These are phyloP conservation scores for Davidsoniella australis DNA, from an alignment of 2,329 filamentous ascomycete genomes.

Conservation along the genomic window DNA sequence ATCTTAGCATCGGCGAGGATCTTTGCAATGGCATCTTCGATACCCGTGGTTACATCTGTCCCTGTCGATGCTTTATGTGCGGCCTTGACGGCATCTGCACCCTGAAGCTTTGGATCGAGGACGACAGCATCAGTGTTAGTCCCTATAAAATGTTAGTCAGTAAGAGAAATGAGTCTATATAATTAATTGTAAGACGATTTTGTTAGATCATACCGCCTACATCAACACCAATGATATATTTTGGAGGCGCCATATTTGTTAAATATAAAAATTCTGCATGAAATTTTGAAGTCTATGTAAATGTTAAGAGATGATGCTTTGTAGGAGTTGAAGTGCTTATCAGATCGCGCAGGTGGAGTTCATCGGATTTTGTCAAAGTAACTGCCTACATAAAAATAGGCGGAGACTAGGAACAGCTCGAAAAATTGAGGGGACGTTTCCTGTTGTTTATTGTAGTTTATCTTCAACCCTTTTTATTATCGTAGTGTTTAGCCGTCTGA, in stretches of 20 bases:
- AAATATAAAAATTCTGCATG: too few species aligned
- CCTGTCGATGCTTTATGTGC: constrained; percentile 32
- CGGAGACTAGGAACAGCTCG: too few species aligned
- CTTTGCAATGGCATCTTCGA: constrained; percentile 17
- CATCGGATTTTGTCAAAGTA: too few species aligned
- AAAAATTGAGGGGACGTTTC: too few species aligned
- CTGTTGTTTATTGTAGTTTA: too few species aligned
- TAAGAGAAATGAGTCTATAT: neutral
- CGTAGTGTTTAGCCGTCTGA: too few species aligned
- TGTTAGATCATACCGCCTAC: constrained; percentile 19
- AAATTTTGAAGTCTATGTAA: too few species aligned
- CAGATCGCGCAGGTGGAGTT: constrained; percentile 18
- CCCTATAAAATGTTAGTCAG: constrained; percentile 16
- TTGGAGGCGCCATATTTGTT: constrained; percentile 11
- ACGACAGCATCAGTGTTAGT: constrained; percentile 38
- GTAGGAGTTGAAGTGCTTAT: constrained; percentile 1
- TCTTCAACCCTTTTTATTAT: too few species aligned
- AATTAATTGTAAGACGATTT: neutral
- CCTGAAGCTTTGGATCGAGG: constrained; percentile 24
- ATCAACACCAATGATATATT: constrained; percentile 23
- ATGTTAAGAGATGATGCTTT: too few species aligned
- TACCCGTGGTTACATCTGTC: constrained; percentile 29
- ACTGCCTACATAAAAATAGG: too few species aligned
- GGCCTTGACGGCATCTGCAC: constrained; percentile 13
- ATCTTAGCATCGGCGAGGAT: constrained; percentile 2